phyloP scores from a whole-genome alignment of 768 basidiomycete species.

The Erythrobasidium yunnanense region DNA sequence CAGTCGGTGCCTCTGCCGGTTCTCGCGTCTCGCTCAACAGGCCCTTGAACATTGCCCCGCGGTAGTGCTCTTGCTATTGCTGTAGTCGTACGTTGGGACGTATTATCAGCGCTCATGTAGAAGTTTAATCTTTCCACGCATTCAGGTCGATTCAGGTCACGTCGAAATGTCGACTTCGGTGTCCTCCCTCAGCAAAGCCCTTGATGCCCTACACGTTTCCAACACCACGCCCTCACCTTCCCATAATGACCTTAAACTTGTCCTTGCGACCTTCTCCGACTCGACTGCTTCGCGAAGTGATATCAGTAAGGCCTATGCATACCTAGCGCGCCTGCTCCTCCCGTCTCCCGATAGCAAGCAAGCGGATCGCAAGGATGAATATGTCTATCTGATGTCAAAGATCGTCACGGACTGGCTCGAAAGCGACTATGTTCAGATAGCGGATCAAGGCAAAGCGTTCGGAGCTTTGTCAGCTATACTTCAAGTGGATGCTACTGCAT shows the following conservation, averaged over 20 bases:
- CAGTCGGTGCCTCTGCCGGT: too few relatives aligned
- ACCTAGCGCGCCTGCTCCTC: neutral
- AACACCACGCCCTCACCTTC: neutral
- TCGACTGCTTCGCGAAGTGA: neutral
- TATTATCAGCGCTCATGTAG: too few relatives aligned
- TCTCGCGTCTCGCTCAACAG: too few relatives aligned
- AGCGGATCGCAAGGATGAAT: neutral
- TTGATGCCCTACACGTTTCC: neutral
- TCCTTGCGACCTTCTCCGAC: neutral
- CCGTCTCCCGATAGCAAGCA: neutral
- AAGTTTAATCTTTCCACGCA: too few relatives aligned
- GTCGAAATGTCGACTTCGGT: too few relatives aligned
- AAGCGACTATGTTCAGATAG: neutral
- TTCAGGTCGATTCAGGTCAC: too few relatives aligned
- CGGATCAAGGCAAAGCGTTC: conserved; percentile 1
- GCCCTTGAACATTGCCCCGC: too few relatives aligned
- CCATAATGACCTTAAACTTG: neutral
- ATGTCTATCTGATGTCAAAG: neutral
- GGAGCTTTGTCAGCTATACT: conserved; percentile 3
- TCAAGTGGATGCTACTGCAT: neutral
- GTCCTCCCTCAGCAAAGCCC: neutral
- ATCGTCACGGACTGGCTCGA: neutral
- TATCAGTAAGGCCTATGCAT: conserved; percentile 1
- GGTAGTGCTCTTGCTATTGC: too few relatives aligned
- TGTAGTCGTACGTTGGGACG: too few relatives aligned